Evolutionary conservation across 768 basidiomycete genomes (phyloP).

Genomic region (Tephrocybe rancida): DNA sequence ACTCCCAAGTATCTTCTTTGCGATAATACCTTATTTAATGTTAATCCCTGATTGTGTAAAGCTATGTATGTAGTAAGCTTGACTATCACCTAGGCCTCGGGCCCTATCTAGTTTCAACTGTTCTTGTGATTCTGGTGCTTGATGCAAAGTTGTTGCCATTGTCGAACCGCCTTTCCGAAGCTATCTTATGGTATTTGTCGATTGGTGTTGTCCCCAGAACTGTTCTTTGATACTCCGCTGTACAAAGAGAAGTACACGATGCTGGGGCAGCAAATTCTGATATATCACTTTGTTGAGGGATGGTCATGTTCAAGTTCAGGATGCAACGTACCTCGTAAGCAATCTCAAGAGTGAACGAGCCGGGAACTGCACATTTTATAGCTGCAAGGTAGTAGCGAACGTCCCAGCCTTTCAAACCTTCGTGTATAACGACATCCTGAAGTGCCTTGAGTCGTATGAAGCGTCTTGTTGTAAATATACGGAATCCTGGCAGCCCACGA

Average conservation of each 20-base stretch:
- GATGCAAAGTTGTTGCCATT: too few relatives aligned
- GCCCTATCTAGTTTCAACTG: too few relatives aligned
- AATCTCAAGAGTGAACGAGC: constrained; percentile 44
- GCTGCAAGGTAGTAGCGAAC: constrained; percentile 68
- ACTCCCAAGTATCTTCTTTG: constrained; percentile 16
- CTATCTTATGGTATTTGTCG: too few relatives aligned
- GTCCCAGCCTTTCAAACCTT: constrained; percentile 73
- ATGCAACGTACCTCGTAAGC: constrained; percentile 56
- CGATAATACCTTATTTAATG: constrained; percentile 1
- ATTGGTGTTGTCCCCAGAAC: constrained; percentile 32
- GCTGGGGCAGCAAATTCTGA: constrained; percentile 69
- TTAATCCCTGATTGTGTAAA: neutral
- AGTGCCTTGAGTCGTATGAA: constrained; percentile 63
- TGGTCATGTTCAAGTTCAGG: neutral
- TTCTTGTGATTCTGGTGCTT: too few relatives aligned
- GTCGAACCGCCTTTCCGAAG: too few relatives aligned
- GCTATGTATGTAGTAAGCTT: too few relatives aligned
- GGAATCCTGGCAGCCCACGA: constrained; percentile 50
- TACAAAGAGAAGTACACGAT: constrained; percentile 59
- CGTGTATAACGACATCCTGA: constrained; percentile 71
- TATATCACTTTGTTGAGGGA: neutral
- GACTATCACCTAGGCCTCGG: too few relatives aligned
- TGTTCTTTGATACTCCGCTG: constrained; percentile 61
- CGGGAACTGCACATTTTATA: constrained; percentile 33
- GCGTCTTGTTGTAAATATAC: constrained; percentile 39